phyloP scores from a whole-genome alignment of 306 rosid genomes.

The Nissolia schottii region DNA sequence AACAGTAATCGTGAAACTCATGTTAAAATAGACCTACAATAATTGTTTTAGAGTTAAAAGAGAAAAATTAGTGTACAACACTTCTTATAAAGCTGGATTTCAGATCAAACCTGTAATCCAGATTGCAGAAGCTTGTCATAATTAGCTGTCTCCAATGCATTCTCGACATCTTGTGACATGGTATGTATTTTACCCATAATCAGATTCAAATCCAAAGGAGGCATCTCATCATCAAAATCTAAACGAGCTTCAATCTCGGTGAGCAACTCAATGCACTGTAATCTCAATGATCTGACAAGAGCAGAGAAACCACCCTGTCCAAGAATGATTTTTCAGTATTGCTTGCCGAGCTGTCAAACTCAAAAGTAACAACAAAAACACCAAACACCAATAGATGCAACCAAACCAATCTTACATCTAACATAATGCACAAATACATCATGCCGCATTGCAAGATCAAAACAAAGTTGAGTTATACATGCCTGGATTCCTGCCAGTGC shows the following conservation, averaged over 20 bases:
- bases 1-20: not conserved
- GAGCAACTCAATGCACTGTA: constrained; percentile 82
- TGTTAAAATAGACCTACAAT: not conserved
- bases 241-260: constrained; percentile 96
- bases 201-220: constrained; percentile 59
- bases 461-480: constrained; percentile 24
- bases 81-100: not conserved
- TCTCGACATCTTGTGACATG: constrained; percentile 74
- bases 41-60: not conserved
- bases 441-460: not conserved
- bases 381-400: not conserved
- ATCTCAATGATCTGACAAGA: constrained; percentile 62
- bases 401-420: not conserved
- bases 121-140: constrained; percentile 96
- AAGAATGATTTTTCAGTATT: constrained; percentile 12
- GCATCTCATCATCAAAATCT: constrained; percentile 96
- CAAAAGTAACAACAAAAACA: constrained; percentile 4
- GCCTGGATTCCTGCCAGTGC: constrained; percentile 95
- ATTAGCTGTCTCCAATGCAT: constrained; percentile 83
- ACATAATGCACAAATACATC: not conserved
- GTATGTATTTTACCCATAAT: constrained; percentile 50
- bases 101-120: constrained; percentile 72
- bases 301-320: constrained; percentile 91
- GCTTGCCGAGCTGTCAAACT: not conserved
- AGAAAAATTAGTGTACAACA: not conserved